phyloP scores from a whole-genome alignment of 768 basidiomycete genomes.

The Rhodocollybia butyracea region DNA sequence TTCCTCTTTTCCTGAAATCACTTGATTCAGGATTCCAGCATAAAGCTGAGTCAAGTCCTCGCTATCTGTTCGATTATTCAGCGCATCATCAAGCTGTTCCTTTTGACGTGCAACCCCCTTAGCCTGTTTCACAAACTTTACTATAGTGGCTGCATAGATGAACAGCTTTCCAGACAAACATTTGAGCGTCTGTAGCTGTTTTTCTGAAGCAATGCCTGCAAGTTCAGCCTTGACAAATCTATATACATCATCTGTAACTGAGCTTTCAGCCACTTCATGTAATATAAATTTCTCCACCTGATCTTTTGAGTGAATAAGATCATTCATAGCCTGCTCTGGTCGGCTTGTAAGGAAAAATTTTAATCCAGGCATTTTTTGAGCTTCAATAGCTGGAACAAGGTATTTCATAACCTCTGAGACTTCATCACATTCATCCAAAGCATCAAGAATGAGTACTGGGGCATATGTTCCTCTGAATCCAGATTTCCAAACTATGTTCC shows the following conservation, averaged over 20 bases:
- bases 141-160: neutral
- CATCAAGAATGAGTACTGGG: neutral
- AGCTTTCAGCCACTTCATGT: neutral
- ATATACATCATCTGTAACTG: neutral
- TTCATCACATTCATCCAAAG: neutral
- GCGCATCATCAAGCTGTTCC: too few species aligned
- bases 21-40: neutral
- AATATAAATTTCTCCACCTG: neutral
- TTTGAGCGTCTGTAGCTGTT: neutral
- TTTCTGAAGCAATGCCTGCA: neutral
- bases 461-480: neutral
- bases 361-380: neutral
- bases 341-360: neutral
- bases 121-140: too few species aligned
- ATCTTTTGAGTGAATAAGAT: too few species aligned
- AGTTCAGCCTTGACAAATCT: neutral
- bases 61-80: too few species aligned
- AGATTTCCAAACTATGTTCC: neutral
- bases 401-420: neutral
- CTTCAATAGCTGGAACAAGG: too few species aligned
- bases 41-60: neutral
- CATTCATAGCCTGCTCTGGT: too few species aligned
- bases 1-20: neutral
- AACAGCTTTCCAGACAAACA: neutral
- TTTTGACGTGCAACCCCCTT: too few species aligned